Percentiles rank a stretch among this genome's conserved stretches.
Evolutionary conservation across 495 filamentous ascomycete genomes (phyloP).

Genomic region (Neurospora sp.): DNA sequence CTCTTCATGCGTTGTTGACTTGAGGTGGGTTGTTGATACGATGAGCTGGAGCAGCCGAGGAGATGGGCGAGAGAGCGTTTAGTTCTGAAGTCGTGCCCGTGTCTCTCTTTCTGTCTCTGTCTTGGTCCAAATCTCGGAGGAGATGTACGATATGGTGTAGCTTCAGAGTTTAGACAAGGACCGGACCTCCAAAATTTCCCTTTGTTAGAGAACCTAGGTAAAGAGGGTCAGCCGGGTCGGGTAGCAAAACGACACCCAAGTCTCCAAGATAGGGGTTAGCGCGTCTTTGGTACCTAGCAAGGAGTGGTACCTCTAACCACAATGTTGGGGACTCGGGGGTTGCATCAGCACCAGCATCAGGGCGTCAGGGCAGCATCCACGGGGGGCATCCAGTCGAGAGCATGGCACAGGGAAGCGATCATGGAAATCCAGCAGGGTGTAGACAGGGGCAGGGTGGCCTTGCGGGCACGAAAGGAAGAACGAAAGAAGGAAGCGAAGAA

Average conservation of each 20-base stretch:
- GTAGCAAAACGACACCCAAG: neutral
- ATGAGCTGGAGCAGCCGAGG: neutral
- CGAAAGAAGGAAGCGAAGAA: neutral
- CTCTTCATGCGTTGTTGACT: neutral
- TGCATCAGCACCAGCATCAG: neutral
- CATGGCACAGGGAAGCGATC: neutral
- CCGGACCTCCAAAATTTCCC: neutral
- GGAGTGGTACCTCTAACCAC: neutral
- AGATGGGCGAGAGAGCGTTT: neutral
- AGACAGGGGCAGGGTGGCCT: neutral
- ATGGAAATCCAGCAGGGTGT: neutral
- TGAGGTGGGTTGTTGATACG: neutral
- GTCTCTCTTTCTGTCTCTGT: neutral
- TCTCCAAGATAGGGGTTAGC: conserved; percentile 1
- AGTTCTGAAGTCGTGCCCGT: neutral
- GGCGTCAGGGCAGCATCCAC: neutral
- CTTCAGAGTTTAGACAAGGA: neutral
- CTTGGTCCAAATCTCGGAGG: neutral
- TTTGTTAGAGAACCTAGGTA: neutral
- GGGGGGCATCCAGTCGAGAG: neutral
- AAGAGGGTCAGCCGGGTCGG: neutral
- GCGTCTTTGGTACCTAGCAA: neutral
- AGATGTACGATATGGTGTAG: neutral
- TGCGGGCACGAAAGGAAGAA: neutral
- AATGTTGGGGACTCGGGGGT: neutral